These are phyloP conservation scores for Dichotomocladium elegans DNA, from an alignment of 371 early-diverging fungal genomes.

Conservation along the genomic window DNA sequence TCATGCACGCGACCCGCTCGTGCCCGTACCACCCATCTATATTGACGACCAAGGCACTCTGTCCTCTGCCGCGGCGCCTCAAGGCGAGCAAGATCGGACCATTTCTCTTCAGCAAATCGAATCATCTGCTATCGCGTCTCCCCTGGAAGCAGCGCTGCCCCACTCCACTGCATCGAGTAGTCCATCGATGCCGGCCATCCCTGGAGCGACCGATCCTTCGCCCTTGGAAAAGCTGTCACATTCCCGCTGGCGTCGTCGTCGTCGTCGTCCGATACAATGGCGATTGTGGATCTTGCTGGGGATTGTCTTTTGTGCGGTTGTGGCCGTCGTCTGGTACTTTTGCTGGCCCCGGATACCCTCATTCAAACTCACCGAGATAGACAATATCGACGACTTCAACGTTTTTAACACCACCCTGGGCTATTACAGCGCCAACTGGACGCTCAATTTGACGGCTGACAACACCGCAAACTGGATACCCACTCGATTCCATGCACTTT, in stretches of 20 bases:
- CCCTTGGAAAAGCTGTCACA: no score
- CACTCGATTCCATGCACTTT: conserved; percentile 12
- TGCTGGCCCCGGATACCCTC: conserved; percentile 33
- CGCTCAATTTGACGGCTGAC: conserved; percentile 16
- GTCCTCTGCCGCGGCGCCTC: no score
- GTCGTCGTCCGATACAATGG: neutral
- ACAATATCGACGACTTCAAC: neutral
- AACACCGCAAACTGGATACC: conserved; percentile 26
- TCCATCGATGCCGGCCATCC: neutral
- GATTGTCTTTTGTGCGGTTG: neutral
- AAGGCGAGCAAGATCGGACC: conserved; percentile 6
- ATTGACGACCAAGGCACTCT: conserved; percentile 23
- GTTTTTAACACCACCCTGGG: neutral
- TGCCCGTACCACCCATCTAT: conserved; percentile 28
- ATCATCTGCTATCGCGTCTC: neutral
- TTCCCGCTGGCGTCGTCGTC: neutral
- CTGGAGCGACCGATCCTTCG: neutral
- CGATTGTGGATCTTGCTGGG: neutral
- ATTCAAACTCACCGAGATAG: conserved; percentile 7
- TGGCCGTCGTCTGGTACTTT: conserved; percentile 29
- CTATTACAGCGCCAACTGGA: conserved; percentile 12
- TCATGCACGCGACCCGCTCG: conserved; percentile 30
- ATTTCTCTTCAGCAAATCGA: conserved; percentile 3
- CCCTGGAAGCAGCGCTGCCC: no score
- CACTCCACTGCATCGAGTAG: no score